Percentiles rank a stretch among this genome's conserved stretches.
These are phyloP conservation scores for Ophiostoma sp. DNA, from an alignment of 2,329 filamentous ascomycete genomes.

Conservation along the genomic window DNA sequence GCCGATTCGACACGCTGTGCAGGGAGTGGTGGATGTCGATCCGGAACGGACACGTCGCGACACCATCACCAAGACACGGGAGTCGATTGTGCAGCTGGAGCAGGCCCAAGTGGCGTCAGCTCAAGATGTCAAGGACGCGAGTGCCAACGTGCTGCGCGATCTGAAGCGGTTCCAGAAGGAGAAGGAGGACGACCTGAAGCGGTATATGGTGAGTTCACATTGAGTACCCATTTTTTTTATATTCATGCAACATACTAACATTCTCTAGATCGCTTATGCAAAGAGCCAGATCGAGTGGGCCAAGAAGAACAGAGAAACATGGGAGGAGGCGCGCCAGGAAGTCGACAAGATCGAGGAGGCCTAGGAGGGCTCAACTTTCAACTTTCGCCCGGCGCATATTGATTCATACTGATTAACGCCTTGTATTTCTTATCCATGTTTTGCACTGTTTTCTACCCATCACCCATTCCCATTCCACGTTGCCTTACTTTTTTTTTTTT, in stretches of 20 bases:
- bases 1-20: conserved; percentile 89
- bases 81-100: conserved; percentile 82
- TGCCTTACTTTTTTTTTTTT: background rate
- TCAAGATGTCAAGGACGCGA: conserved; percentile 91
- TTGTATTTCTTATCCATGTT: background rate
- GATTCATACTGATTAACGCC: background rate
- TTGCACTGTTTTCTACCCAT: background rate
- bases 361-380: conserved; percentile 32
- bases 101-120: conserved; percentile 86
- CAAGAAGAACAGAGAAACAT: conserved; percentile 84
- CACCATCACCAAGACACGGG: conserved; percentile 91
- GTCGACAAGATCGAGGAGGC: conserved; percentile 80
- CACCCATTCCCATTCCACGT: background rate
- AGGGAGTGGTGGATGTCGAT: conserved; percentile 94
- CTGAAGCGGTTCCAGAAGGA: conserved; percentile 89
- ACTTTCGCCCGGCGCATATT: background rate
- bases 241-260: conserved; percentile 30
- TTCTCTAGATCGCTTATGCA: conserved; percentile 76
- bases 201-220: conserved; percentile 80
- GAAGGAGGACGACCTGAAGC: conserved; percentile 89
- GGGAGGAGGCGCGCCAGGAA: conserved; percentile 86
- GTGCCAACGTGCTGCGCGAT: conserved; percentile 82
- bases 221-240: background rate
- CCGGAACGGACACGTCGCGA: conserved; percentile 90
- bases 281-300: conserved; percentile 95